phyloP scores from a whole-genome alignment of 2,329 filamentous ascomycete species.

The Whalleya microplaca region DNA sequence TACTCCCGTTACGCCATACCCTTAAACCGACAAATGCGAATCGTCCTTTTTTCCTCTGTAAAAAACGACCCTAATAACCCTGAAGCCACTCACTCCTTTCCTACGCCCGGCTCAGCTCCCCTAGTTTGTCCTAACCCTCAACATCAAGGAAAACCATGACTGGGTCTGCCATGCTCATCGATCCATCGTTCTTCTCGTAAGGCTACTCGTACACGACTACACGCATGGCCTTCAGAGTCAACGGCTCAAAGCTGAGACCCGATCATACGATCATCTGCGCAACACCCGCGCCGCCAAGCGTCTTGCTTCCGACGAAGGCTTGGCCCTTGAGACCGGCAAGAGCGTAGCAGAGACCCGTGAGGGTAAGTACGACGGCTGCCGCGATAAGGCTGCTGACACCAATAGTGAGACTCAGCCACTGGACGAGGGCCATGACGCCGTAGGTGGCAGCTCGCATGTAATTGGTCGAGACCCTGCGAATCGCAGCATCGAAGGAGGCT shows the following conservation, averaged over 20 bases:
- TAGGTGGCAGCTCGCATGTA: constrained; percentile 95
- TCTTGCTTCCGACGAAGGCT: constrained; percentile 92
- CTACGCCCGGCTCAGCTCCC: constrained; percentile 11
- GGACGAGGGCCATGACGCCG: constrained; percentile 74
- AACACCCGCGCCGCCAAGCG: constrained; percentile 87
- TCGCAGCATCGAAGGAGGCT: constrained; percentile 81
- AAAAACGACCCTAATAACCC: constrained; percentile 11
- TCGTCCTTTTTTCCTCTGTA: constrained; percentile 14
- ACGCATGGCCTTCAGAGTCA: neutral
- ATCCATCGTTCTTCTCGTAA: neutral
- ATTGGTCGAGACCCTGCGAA: constrained; percentile 92
- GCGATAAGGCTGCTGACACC: constrained; percentile 77
- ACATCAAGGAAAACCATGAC: neutral
- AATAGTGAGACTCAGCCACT: constrained; percentile 78
- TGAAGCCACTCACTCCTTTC: constrained; percentile 6
- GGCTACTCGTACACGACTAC: neutral
- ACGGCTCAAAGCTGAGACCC: neutral
- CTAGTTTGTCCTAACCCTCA: constrained; percentile 3
- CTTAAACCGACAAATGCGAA: constrained; percentile 25
- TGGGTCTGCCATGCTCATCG: neutral
- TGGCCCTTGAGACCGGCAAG: constrained; percentile 81
- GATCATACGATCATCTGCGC: constrained; percentile 95
- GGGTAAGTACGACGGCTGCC: constrained; percentile 76
- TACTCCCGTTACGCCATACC: constrained; percentile 29
- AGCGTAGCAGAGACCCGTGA: constrained; percentile 81